Conservation (phyloP, 1,284 basidiomycete genomes). For the Pterulicium gracile region DNA sequence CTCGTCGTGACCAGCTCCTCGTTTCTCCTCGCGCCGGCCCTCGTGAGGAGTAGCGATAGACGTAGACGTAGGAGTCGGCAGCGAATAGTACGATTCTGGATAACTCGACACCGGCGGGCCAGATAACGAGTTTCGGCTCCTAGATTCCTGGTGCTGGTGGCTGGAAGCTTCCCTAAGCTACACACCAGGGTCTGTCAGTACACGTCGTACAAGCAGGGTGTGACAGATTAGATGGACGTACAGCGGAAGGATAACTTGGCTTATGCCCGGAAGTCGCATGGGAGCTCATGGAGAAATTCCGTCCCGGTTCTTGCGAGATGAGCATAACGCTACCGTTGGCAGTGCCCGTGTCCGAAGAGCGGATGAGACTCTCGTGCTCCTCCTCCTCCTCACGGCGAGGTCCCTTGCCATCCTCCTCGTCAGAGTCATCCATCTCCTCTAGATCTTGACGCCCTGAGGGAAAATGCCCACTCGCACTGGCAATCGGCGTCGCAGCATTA, state of each 20-base stretch:
- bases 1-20: no score
- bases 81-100: neutral
- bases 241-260: no score
- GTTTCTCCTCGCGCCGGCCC: no score
- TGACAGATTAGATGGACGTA: no score
- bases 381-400: neutral
- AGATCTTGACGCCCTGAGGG: neutral
- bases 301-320: neutral
- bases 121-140: neutral
- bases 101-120: neutral
- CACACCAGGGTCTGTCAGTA: no score
- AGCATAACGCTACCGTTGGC: neutral
- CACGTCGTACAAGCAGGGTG: no score
- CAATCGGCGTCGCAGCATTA: neutral
- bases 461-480: neutral
- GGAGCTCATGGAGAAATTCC: neutral
- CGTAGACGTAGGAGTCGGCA: neutral
- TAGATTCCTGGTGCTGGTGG: neutral
- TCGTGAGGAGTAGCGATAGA: no score
- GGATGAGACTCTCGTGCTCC: neutral
- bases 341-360: no score
- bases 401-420: neutral
- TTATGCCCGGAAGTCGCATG: no score
- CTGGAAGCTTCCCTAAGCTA: no score
- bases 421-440: neutral